A percentile compares a stretch with the other conserved stretches of the same genome.
Evolutionary conservation across 208 protist genomes (phyloP).

Genomic region (Leishmania amazonensis): DNA sequence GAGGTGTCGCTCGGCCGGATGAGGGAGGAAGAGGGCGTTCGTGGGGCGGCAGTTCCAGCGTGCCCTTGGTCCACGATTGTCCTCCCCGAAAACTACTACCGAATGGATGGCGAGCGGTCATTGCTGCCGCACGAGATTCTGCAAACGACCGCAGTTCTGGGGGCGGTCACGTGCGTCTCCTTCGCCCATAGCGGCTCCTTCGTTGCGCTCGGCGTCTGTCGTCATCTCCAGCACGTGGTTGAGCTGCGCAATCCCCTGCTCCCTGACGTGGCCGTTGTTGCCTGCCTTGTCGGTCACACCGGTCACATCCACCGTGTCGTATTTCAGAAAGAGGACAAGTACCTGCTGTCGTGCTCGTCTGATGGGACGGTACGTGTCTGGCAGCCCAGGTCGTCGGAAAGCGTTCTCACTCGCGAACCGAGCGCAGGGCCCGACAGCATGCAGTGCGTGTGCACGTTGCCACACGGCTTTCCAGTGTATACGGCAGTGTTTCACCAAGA

Average conservation of each 20-base stretch:
- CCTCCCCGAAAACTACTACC: slow-evolving; percentile 34
- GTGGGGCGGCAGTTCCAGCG: slow-evolving; percentile 5
- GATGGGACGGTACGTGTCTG: slow-evolving; percentile 79
- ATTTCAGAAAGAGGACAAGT: slow-evolving; percentile 50
- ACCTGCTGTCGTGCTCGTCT: slow-evolving; percentile 71
- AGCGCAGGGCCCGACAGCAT: not conserved
- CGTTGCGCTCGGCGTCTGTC: slow-evolving; percentile 66
- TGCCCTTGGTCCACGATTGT: slow-evolving; percentile 19
- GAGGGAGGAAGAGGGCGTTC: not conserved
- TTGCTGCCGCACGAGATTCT: slow-evolving; percentile 54
- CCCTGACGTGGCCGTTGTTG: slow-evolving; percentile 39
- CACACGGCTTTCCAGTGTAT: slow-evolving; percentile 74
- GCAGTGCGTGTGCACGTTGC: slow-evolving; percentile 53
- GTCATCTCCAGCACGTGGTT: slow-evolving; percentile 60
- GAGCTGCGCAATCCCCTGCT: slow-evolving; percentile 54
- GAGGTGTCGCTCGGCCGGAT: not conserved
- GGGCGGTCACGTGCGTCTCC: slow-evolving; percentile 61
- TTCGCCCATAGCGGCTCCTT: slow-evolving; percentile 46
- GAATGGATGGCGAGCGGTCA: slow-evolving; percentile 61
- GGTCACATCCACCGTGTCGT: slow-evolving; percentile 67
- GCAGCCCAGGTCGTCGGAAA: slow-evolving; percentile 21
- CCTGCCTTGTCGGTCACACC: slow-evolving; percentile 52
- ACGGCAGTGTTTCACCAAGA: slow-evolving; percentile 73
- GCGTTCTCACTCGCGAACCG: slow-evolving; percentile 2
- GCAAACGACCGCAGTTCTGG: slow-evolving; percentile 51